Evolutionary conservation across 352 stramenopile species (phyloP).

Genomic region (Peronospora destructor): DNA sequence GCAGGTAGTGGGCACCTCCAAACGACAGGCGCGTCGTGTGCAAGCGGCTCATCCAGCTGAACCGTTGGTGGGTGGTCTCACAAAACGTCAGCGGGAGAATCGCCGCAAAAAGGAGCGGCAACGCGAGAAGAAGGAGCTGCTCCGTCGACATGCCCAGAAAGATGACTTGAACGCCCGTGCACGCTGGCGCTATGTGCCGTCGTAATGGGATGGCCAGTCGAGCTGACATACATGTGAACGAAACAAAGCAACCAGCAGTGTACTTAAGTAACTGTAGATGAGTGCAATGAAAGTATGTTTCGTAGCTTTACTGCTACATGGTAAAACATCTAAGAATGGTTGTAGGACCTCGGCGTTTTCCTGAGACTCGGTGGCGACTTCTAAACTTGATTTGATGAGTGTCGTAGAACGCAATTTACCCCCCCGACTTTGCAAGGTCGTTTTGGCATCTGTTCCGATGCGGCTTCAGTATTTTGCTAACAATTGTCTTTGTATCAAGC

Average conservation of each 20-base stretch:
- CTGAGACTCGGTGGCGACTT: constrained; percentile 1
- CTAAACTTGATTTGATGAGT: too few relatives aligned
- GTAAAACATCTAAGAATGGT: constrained; percentile 66
- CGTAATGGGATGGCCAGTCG: constrained; percentile 16
- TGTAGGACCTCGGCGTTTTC: constrained; percentile 37
- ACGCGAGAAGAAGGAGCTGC: constrained; percentile 65
- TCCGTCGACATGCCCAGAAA: constrained; percentile 60
- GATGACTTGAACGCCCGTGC: constrained; percentile 60
- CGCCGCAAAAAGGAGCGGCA: constrained; percentile 74
- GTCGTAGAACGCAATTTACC: too few relatives aligned
- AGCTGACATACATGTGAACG: constrained; percentile 5
- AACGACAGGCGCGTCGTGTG: constrained; percentile 15
- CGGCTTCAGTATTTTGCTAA: too few relatives aligned
- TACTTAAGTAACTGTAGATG: constrained; percentile 19
- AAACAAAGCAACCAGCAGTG: constrained; percentile 12
- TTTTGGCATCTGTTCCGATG: too few relatives aligned
- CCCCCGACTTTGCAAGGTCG: too few relatives aligned
- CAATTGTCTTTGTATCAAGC: too few relatives aligned
- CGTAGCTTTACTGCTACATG: constrained; percentile 30
- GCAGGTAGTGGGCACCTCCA: constrained; percentile 48
- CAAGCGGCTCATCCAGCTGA: constrained; percentile 12
- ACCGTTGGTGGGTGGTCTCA: constrained; percentile 43
- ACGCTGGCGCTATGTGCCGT: constrained; percentile 63
- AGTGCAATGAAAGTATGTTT: constrained; percentile 7
- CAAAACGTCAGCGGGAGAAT: constrained; percentile 73